Percentiles rank a stretch among this genome's conserved stretches.
Evolutionary conservation across 768 basidiomycete species (phyloP).

Genomic region (Lactifluus pinguis): DNA sequence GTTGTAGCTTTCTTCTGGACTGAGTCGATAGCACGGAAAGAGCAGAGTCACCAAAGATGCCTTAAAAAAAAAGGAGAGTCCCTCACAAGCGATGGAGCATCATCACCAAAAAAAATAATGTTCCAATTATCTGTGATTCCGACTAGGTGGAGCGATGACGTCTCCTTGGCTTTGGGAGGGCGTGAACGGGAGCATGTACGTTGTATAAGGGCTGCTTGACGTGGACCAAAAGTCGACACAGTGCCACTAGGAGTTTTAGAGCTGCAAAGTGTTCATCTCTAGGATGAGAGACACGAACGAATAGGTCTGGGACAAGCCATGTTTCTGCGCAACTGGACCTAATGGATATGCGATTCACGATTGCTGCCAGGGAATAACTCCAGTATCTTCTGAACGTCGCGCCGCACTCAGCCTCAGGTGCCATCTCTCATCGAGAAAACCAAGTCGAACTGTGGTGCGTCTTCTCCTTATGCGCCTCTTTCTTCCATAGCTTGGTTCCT

Average conservation of each 20-base stretch:
- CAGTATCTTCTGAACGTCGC: too few relatives aligned
- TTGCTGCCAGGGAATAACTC: too few relatives aligned
- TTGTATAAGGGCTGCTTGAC: constrained; percentile 37
- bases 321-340: too few relatives aligned
- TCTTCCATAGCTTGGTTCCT: too few relatives aligned
- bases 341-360: too few relatives aligned
- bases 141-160: constrained; percentile 45
- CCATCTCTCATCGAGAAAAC: too few relatives aligned
- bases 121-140: constrained; percentile 63
- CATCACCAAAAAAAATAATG: constrained; percentile 61
- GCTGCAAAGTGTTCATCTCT: constrained; percentile 48
- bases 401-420: too few relatives aligned
- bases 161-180: constrained; percentile 24
- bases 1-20: constrained; percentile 18
- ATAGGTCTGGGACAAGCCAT: too few relatives aligned
- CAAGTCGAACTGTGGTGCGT: too few relatives aligned
- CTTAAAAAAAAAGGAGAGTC: constrained; percentile 81
- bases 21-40: constrained; percentile 31
- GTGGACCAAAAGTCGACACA: constrained; percentile 41
- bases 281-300: constrained; percentile 51
- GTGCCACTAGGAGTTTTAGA: constrained; percentile 20
- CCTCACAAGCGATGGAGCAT: constrained; percentile 33
- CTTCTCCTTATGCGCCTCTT: too few relatives aligned
- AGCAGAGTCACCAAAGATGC: constrained; percentile 80
- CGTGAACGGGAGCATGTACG: constrained; percentile 49